Base-by-base conservation (phyloP, 2,329 filamentous ascomycete genomes). In the Microdochium bolleyi region DNA sequence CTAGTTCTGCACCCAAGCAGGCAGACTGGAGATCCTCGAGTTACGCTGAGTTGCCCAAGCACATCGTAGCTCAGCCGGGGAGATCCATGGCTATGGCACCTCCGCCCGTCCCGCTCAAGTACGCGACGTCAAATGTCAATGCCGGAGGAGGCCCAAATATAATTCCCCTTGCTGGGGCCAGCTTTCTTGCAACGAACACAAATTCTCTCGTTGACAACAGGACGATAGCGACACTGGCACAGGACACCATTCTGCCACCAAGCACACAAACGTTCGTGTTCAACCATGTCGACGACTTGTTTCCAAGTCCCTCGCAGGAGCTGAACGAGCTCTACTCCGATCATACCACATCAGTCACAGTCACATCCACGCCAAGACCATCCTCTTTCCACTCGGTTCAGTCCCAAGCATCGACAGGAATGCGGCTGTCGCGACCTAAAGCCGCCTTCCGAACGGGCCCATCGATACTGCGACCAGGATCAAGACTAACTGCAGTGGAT, bases 271-370 rank as follows among this genome's bases (percentile, higher is more conserved):
- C 73, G 9, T 80, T 82, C n/a, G 65, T 82, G 9, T 64, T 71
- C 27, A 60, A 62, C 41, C 70, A 79, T 54, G 59, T 77, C 8
- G 77, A 80, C 38, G 77, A 80, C 52, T 73, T 82, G 55, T 77
- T 82, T 48, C 78, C 78, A 0, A 77, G 73, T n/a, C 71, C 77
- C 0, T 80, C 78, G 0, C 80, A 84, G 58, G 76, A 81, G 60
- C 69, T 72, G 7, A 69, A 73, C 19, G 80, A 84, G 60, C 64
- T 84, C 2, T 61, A 69, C 2, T 73, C 75, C 30, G 70, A 76
- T 11, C 27, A 30, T 30, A 30, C 11, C 27, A 5, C 27, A 11
- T 11, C 27, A 5, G 27, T 30, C 11, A 11, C 27, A 30, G 27
- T 30, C 27, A 30, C 5, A 30, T n/a, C n/a, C n/a, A n/a, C n/a